These are phyloP conservation scores for Colletotrichum truncatum DNA, from an alignment of 2,329 filamentous ascomycete species.

Conservation along the genomic window DNA sequence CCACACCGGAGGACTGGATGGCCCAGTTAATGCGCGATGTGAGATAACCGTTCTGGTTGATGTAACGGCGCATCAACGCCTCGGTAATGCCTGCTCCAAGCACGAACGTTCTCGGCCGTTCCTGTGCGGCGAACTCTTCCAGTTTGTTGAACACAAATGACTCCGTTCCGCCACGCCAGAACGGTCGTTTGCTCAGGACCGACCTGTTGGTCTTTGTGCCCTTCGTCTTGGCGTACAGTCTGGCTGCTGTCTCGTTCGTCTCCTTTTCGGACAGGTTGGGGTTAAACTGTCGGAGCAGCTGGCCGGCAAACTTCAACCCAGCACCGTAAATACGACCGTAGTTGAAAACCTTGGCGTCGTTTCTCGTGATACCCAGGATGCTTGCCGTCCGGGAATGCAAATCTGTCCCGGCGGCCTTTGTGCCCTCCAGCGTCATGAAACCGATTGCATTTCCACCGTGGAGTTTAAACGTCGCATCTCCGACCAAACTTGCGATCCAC, in stretches of 20 bases:
- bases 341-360: constrained; percentile 97
- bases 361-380: constrained; percentile 92
- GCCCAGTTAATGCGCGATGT: constrained; percentile 99
- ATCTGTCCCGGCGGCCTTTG: constrained; percentile 92
- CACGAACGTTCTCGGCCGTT: constrained; percentile 88
- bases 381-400: constrained; percentile 91
- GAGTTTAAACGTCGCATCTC: constrained; percentile 92
- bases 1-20: constrained; percentile 95
- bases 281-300: constrained; percentile 92
- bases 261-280: constrained; percentile 81
- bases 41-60: constrained; percentile 91
- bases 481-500: constrained; percentile 96
- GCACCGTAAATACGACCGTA: constrained; percentile 99
- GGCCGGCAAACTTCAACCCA: constrained; percentile 91
- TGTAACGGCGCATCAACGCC: constrained; percentile 87
- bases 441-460: constrained; percentile 97
- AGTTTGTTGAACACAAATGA: constrained; percentile 98
- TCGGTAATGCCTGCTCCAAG: constrained; percentile 96
- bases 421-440: constrained; percentile 98
- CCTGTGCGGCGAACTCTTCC: constrained; percentile 97
- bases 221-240: constrained; percentile 89
- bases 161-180: constrained; percentile 97
- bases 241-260: constrained; percentile 78
- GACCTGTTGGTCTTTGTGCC: constrained; percentile 85
- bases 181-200: constrained; percentile 75